Base-by-base conservation (phyloP, 768 basidiomycete genomes). In the Phallus indusiatus region DNA sequence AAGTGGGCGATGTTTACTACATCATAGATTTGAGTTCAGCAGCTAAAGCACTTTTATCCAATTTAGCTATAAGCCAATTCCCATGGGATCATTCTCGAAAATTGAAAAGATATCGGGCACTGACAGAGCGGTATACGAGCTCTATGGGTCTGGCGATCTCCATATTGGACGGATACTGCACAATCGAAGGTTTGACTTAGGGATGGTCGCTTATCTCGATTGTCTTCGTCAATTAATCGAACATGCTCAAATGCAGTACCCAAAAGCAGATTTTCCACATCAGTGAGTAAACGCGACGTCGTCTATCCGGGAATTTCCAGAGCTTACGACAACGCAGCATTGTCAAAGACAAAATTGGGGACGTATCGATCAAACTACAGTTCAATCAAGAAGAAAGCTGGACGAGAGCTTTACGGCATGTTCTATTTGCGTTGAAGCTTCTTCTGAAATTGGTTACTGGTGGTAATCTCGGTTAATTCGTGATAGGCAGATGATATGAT, bases 301-400 rank as follows among this genome's bases (percentile, higher is more conserved):
- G 33, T 53, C 57, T 57, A 20, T 33, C 28, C 51, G 53, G n/a
- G n/a, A 11, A 7, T 24, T 20, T 35, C n/a, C n/a, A 20, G 35
- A 7, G 11, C 33, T 22, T 59, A 28, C 28, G 7, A 28, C 47
- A 34, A 16, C n/a, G 51, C 66, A 96, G 95, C 67, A 84, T 98
- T 56, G 75, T 78, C 47, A 97, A 91, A 72, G 96, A 99, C 72
- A 91, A 87, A 74, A 99, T 99, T 57, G 94, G 94, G 7, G 94
- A 95, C 56, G 88, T 90, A 17, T 94, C 91, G 0, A 88, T 98
- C 63, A 94, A 94, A 71, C 75, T 94, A 3, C 93, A 94, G 67
- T 95, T 96, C 70, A 89, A 88, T 64, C 90, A 92, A 65, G 95
- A 99, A 68, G 95, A 99, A 67, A 78, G 84, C 0, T 99, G 95